These are phyloP conservation scores for Chara braunii DNA, from an alignment of 139 green algal species.

Conservation along the genomic window DNA sequence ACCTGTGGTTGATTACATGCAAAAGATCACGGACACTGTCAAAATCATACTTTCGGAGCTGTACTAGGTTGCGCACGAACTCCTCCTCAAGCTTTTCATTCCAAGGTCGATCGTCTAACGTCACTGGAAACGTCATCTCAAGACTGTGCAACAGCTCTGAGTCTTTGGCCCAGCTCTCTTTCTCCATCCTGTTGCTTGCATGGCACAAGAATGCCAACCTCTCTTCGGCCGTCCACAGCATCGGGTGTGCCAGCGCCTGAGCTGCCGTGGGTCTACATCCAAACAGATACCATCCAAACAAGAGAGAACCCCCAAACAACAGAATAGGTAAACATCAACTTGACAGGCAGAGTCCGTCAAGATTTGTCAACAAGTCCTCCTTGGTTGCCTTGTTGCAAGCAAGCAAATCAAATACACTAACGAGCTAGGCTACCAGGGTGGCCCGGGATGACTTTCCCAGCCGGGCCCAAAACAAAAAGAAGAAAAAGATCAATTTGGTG, in stretches of 20 bases:
- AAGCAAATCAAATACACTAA: no score
- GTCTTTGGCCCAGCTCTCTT: conserved; percentile 61
- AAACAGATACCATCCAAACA: no score
- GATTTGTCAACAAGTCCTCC: no score
- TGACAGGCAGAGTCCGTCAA: no score
- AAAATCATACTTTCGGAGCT: conserved; percentile 55
- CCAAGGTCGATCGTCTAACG: conserved; percentile 60
- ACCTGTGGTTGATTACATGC: conserved; percentile 96
- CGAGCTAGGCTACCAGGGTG: no score
- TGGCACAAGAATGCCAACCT: conserved; percentile 82
- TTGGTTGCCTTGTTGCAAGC: no score
- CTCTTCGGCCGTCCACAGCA: conserved; percentile 76
- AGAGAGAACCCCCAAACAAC: no score
- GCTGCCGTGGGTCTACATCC: conserved; percentile 60
- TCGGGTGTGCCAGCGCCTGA: conserved; percentile 70
- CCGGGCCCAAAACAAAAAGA: no score
- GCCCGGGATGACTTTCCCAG: no score
- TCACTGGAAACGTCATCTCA: conserved; percentile 11
- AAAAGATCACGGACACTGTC: conserved; percentile 82
- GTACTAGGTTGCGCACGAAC: conserved; percentile 79
- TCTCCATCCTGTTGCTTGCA: conserved; percentile 72
- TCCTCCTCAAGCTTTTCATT: conserved; percentile 54
- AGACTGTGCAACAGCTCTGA: conserved; percentile 28
- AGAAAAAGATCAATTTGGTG: no score
- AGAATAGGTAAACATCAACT: no score